A percentile compares a stretch with the other conserved stretches of the same genome.
Conservation (phyloP, 768 basidiomycete genomes). For the Lactarius trivialis region DNA sequence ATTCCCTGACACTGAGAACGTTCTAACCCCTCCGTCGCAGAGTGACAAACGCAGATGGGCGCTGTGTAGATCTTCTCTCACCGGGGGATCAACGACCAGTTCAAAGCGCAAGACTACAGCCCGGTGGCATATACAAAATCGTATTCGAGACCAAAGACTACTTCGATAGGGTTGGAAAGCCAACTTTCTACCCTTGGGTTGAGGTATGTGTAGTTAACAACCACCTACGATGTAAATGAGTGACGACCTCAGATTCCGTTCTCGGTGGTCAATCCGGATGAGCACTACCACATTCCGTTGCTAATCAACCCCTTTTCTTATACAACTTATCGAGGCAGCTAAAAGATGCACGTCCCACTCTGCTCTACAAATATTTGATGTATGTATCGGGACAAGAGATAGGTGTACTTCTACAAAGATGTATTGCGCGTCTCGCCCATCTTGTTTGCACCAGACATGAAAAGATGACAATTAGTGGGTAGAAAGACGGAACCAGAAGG, state of each 20-base stretch:
- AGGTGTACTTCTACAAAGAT: constrained; percentile 16
- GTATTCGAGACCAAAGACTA: constrained; percentile 80
- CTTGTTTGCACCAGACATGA: neutral
- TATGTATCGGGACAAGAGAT: constrained; percentile 10
- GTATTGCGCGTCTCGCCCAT: constrained; percentile 5
- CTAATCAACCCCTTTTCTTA: constrained; percentile 87
- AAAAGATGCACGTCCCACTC: constrained; percentile 4
- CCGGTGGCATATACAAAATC: constrained; percentile 71
- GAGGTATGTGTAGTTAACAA: constrained; percentile 48
- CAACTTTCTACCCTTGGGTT: constrained; percentile 86
- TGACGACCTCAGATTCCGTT: constrained; percentile 55
- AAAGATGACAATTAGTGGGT: neutral
- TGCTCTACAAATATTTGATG: constrained; percentile 16
- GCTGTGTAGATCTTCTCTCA: constrained; percentile 72
- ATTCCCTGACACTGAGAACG: neutral
- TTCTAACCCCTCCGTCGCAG: constrained; percentile 35
- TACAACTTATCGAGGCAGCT: constrained; percentile 92
- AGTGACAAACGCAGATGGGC: constrained; percentile 72
- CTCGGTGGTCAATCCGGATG: constrained; percentile 57
- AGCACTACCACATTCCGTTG: constrained; percentile 91
- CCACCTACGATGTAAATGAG: neutral
- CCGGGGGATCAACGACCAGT: constrained; percentile 41
- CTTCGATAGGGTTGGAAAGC: constrained; percentile 55
- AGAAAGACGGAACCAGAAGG: neutral
- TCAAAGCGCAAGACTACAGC: constrained; percentile 40